Evolutionary conservation across 805 yeast species (phyloP).

Genomic region (Yarrowia keelungensis): DNA sequence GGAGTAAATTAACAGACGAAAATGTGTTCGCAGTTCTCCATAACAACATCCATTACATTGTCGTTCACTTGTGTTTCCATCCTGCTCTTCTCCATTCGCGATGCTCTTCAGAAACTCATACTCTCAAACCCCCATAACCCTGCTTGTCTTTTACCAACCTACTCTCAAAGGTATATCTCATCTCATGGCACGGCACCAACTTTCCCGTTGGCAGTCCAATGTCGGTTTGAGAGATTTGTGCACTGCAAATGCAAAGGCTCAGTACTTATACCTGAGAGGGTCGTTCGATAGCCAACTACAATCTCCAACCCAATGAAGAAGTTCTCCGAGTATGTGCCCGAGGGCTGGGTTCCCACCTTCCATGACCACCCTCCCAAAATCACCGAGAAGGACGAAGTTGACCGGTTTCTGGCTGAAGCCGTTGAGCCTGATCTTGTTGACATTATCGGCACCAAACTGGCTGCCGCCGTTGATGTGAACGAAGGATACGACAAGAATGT

Average conservation of each 20-base stretch:
- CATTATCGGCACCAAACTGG: background rate
- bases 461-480: background rate
- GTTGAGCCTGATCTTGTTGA: conserved; percentile 3
- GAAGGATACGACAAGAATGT: conserved; percentile 7
- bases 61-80: too few species aligned
- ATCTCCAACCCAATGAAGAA: background rate
- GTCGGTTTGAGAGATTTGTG: conserved; percentile 6
- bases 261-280: background rate
- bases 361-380: background rate
- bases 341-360: background rate
- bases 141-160: background rate
- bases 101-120: background rate
- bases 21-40: too few species aligned
- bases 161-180: background rate
- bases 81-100: too few species aligned
- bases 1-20: too few species aligned
- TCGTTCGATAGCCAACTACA: too few species aligned
- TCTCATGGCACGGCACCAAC: conserved; percentile 22
- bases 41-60: too few species aligned
- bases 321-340: background rate
- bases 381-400: conserved; percentile 6
- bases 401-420: conserved; percentile 22
- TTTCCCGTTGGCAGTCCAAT: background rate
- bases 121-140: background rate
- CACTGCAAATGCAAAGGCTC: too few species aligned